These are phyloP conservation scores for Zelopaecilomyces penicillatus DNA, from an alignment of 2,329 filamentous ascomycete genomes.

Conservation along the genomic window DNA sequence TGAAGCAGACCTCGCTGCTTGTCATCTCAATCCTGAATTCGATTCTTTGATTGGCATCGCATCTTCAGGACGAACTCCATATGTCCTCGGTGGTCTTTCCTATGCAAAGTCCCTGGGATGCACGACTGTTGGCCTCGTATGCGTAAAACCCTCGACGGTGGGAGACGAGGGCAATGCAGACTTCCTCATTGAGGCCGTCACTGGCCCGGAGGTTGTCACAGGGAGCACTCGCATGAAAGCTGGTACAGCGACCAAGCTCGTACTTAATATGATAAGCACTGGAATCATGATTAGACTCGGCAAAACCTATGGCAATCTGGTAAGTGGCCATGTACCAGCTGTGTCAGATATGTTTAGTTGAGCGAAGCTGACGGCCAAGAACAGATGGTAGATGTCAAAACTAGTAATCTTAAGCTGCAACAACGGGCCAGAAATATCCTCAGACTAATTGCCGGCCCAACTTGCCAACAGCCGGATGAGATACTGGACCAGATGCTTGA, in stretches of 20 bases:
- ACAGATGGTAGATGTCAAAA: constrained; percentile 19
- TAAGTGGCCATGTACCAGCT: constrained; percentile 10
- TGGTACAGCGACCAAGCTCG: constrained; percentile 36
- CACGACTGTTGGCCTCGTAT: constrained; percentile 30
- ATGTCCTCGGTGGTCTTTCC: constrained; percentile 24
- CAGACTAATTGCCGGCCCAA: constrained; percentile 9
- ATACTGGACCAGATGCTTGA: constrained; percentile 12
- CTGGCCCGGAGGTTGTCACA: constrained; percentile 35
- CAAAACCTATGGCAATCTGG: constrained; percentile 34
- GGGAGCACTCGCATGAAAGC: constrained; percentile 38
- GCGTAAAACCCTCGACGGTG: constrained; percentile 22
- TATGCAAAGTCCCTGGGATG: constrained; percentile 27
- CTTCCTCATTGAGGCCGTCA: constrained; percentile 27
- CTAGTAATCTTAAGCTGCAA: constrained; percentile 28
- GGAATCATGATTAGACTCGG: constrained; percentile 32
- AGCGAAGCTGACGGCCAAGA: too few relatives aligned
- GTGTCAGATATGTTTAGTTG: constrained; percentile 18
- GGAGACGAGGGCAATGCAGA: constrained; percentile 14
- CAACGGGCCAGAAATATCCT: constrained; percentile 17
- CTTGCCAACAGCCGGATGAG: constrained; percentile 12
- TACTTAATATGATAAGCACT: constrained; percentile 34
- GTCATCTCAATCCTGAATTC: constrained; percentile 19
- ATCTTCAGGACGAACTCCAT: constrained; percentile 34
- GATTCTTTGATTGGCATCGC: constrained; percentile 35
- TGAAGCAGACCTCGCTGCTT: constrained; percentile 19